Evolutionary conservation across 768 basidiomycete species (phyloP), one percentile per base, ranked within the genome.

Genomic region (Candolleomyces aberdarensis): DNA sequence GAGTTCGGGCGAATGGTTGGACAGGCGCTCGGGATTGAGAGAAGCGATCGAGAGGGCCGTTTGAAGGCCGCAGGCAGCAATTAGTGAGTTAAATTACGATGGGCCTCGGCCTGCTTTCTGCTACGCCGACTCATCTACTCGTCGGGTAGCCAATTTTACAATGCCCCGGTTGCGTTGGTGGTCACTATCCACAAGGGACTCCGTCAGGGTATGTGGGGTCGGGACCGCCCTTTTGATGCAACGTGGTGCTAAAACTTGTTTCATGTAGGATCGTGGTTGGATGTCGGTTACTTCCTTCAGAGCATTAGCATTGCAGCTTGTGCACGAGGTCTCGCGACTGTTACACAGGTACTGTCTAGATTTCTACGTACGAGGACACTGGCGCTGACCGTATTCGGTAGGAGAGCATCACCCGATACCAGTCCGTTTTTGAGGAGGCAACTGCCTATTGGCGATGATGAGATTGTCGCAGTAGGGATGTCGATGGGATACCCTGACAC

Each of bases 391-490:
- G 36, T 11, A 36, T 17, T 13, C 46, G 40, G 39, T 36, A 60
- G 60, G 56, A 61, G 39, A 61, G 60, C 40, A 49, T 56, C 29
- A 17, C 48, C 26, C 60, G 56, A 39, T 61, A 57, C 40, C 60
- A 61, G 22, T n/a, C 39, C 22, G 29, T 61, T 31, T 31, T 47
- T 61, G 4, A 26, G 60, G 29, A 56, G 40, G 31, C 52, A 61
- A 22, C 46, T 61, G 19, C 55, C 60, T 8, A 61, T 61, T 19
- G 29, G 19, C 22, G 48, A 61, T 3, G 49, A 61, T 19, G 60
- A 61, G 22, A 44, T 57, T 14, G 55, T 61, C 10, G 60, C 40
- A 15, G 56, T 61, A 1, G 31, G 31, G 9, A 61, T 61, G 56
- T 39, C 32, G 2, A 31, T 61, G 14, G 60, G 60, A 1, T 61